Percentiles rank a stretch among this genome's conserved stretches.
Evolutionary conservation across 306 rosid genomes (phyloP).

Genomic region (Datisca glomerata): DNA sequence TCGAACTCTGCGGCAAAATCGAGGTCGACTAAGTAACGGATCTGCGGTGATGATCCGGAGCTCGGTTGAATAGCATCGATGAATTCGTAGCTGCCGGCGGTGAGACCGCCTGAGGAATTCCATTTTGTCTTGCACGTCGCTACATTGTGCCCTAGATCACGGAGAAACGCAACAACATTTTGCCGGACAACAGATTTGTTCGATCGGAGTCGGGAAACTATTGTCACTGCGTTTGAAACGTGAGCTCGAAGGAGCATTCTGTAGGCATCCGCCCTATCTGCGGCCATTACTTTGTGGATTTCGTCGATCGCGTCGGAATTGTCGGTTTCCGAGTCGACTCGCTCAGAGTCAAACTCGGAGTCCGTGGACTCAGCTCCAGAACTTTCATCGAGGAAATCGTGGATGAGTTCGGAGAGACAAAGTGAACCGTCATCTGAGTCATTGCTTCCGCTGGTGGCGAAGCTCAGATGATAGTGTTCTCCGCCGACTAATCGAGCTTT

Average conservation of each 20-base stretch:
- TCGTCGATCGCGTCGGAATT: constrained; percentile 18
- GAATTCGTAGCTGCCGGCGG: constrained; percentile 56
- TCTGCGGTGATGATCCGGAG: constrained; percentile 15
- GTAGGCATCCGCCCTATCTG: constrained; percentile 23
- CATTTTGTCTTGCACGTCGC: constrained; percentile 74
- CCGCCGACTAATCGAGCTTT: constrained; percentile 48
- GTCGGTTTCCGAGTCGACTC: constrained; percentile 28
- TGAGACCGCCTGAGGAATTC: constrained; percentile 29
- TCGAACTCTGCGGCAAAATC: constrained; percentile 47
- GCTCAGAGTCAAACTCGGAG: constrained; percentile 34
- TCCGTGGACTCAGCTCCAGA: neutral
- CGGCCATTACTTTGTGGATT: neutral
- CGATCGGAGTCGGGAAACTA: constrained; percentile 13
- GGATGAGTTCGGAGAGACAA: constrained; percentile 61
- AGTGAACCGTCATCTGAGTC: constrained; percentile 48
- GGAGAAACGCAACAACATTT: constrained; percentile 46
- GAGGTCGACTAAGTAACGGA: constrained; percentile 47
- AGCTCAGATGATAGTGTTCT: constrained; percentile 20
- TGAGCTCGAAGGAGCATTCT: constrained; percentile 23
- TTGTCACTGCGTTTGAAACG: constrained; percentile 32
- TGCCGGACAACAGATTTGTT: constrained; percentile 18
- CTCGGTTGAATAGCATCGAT: constrained; percentile 42
- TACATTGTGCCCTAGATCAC: constrained; percentile 53
- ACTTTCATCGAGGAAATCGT: constrained; percentile 32
- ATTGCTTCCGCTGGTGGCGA: constrained; percentile 66